phyloP scores from a whole-genome alignment of 2,329 filamentous ascomycete species.

The Fusarium coffeatum region DNA sequence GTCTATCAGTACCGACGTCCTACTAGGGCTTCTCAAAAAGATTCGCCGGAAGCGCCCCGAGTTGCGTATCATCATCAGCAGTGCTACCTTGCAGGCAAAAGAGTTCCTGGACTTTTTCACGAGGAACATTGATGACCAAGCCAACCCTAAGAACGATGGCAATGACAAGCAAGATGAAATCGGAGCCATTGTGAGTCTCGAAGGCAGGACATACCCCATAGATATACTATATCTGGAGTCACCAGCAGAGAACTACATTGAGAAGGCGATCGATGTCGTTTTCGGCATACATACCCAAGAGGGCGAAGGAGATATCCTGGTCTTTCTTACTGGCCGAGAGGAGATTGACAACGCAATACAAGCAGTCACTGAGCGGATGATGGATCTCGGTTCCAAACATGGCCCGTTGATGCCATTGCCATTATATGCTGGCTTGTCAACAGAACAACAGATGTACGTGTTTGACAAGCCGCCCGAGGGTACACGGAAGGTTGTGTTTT shows the following conservation, averaged over 20 bases:
- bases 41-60: slow-evolving; percentile 84
- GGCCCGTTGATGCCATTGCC: slow-evolving; percentile 65
- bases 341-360: slow-evolving; percentile 90
- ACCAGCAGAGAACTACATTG: slow-evolving; percentile 87
- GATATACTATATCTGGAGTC: slow-evolving; percentile 84
- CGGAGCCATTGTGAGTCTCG: slow-evolving; percentile 78
- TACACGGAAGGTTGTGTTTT: slow-evolving; percentile 89
- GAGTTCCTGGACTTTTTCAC: slow-evolving; percentile 84
- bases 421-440: slow-evolving; percentile 88
- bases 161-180: slow-evolving; percentile 48
- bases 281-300: slow-evolving; percentile 89
- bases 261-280: slow-evolving; percentile 83
- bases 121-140: slow-evolving; percentile 52
- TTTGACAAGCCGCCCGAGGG: slow-evolving; percentile 87
- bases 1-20: slow-evolving; percentile 89
- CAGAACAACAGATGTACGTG: slow-evolving; percentile 93
- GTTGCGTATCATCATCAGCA: slow-evolving; percentile 89
- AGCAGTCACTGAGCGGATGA: slow-evolving; percentile 77
- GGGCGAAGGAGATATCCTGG: slow-evolving; percentile 83
- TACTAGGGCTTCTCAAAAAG: slow-evolving; percentile 92
- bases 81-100: slow-evolving; percentile 91
- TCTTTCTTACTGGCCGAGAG: slow-evolving; percentile 92
- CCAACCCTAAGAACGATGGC: slow-evolving; percentile 41
- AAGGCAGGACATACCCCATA: slow-evolving; percentile 89
- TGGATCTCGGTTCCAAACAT: slow-evolving; percentile 61